Evolutionary conservation across 805 yeast species (phyloP).

Genomic region (Candida ortonii): DNA sequence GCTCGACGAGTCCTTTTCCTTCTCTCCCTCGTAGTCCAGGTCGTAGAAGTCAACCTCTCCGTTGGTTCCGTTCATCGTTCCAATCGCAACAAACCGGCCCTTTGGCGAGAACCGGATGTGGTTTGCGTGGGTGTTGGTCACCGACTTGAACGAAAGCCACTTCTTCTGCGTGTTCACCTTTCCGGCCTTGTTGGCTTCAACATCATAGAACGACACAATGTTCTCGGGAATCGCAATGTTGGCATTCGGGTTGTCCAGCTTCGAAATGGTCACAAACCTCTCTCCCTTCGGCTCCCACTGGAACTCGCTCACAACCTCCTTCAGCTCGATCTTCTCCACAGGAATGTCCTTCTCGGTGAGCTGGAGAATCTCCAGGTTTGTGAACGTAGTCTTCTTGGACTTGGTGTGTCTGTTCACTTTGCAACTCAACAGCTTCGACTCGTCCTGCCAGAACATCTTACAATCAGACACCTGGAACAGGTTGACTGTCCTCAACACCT

Average conservation of each 20-base stretch:
- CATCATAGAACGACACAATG: slow-evolving; percentile 71
- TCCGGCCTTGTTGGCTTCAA: slow-evolving; percentile 57
- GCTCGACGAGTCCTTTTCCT: slow-evolving; percentile 38
- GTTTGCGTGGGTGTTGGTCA: slow-evolving; percentile 65
- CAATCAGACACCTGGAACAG: slow-evolving; percentile 92
- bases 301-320: slow-evolving; percentile 81
- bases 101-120: slow-evolving; percentile 85
- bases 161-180: slow-evolving; percentile 25
- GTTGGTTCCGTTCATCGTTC: slow-evolving; percentile 37
- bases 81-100: slow-evolving; percentile 76
- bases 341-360: slow-evolving; percentile 87
- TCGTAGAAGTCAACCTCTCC: slow-evolving; percentile 86
- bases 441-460: slow-evolving; percentile 90
- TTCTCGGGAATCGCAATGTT: slow-evolving; percentile 68
- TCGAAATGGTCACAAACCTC: slow-evolving; percentile 77
- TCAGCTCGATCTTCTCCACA: slow-evolving; percentile 89
- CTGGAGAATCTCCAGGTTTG: slow-evolving; percentile 89
- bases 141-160: slow-evolving; percentile 50
- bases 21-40: slow-evolving; percentile 72
- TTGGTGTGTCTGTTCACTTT: slow-evolving; percentile 97
- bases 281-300: slow-evolving; percentile 96
- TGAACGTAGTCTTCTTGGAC: slow-evolving; percentile 85
- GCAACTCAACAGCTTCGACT: slow-evolving; percentile 80
- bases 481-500: slow-evolving; percentile 84
- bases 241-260: slow-evolving; percentile 47